A percentile compares a stretch with the other conserved stretches of the same genome.
phyloP scores from a whole-genome alignment of 2,329 filamentous ascomycete genomes.

The Aspergillus eucalypticola region DNA sequence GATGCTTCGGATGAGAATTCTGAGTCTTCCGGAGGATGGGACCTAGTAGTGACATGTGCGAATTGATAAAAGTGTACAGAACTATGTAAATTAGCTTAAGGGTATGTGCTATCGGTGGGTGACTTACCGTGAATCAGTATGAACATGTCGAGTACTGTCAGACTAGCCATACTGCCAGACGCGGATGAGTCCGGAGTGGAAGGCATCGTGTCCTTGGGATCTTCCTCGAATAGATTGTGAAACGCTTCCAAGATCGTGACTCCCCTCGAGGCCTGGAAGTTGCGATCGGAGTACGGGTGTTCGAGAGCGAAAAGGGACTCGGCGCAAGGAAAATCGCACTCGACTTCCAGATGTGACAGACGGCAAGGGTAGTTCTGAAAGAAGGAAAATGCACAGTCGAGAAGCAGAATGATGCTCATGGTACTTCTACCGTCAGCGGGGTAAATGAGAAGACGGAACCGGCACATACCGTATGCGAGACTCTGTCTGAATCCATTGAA shows the following conservation, averaged over 20 bases:
- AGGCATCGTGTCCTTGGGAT: constrained; percentile 14
- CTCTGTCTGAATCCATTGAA: constrained; percentile 48
- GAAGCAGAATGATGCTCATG: constrained; percentile 41
- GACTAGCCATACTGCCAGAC: constrained; percentile 20
- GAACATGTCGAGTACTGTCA: constrained; percentile 45
- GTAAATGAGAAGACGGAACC: not conserved
- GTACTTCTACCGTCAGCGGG: constrained; percentile 31
- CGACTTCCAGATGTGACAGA: constrained; percentile 42
- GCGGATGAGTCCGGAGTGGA: not conserved
- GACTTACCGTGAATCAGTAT: constrained; percentile 45
- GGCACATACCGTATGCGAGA: constrained; percentile 42
- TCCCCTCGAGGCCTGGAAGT: constrained; percentile 40
- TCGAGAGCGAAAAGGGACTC: constrained; percentile 42
- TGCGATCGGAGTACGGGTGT: constrained; percentile 46
- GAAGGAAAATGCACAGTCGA: constrained; percentile 49
- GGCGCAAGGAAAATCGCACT: constrained; percentile 47
- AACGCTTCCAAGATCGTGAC: constrained; percentile 43
- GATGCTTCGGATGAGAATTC: constrained; percentile 12
- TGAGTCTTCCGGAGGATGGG: constrained; percentile 25
- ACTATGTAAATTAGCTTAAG: constrained; percentile 25
- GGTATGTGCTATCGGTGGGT: not conserved
- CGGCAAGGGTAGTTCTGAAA: constrained; percentile 49
- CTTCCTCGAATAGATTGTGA: constrained; percentile 38
- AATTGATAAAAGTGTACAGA: constrained; percentile 44
- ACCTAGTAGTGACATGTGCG: constrained; percentile 41